Evolutionary conservation across 495 filamentous ascomycete genomes (phyloP), one percentile per base, ranked within the genome.

Genomic region (Darksidea phi): DNA sequence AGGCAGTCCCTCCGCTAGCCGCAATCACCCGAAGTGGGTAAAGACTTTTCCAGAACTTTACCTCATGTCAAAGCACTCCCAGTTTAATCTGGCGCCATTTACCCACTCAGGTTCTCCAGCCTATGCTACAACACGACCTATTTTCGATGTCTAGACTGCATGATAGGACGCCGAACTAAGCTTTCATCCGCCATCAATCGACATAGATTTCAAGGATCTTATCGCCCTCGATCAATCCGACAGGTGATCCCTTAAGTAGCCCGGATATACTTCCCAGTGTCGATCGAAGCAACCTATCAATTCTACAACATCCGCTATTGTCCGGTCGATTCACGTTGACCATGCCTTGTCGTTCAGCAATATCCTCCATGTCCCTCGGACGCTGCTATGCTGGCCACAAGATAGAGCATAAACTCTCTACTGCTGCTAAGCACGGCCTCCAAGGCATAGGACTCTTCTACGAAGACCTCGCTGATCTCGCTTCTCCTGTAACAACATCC

Each of bases 391-490:
- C 78, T 63, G 80, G 83, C 63, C 82, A 87, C 63, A 73, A 78
- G 13, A 78, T 93, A 15, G 73, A 74, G 6, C 68, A 78, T 66
- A 91, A 90, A 71, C 78, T 95, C 23, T 78, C 82, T 57, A 79
- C 82, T 67, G 88, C 89, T 15, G 75, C 81, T 17, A 74, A 75
- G 34, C 78, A 87, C 61, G 87, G 87, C 18, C 85, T 87, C 71
- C 70, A 81, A 59, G 88, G 85, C 41, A 83, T 92, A 64, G 90
- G 93, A 71, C 77, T 91, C 34, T 91, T 90, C 78, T 84, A 86
- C 71, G 90, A 93, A 73, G 89, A 95, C 73, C 80, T 92, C 28
- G 75, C 82, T 61, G 80, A 84, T 67, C 63, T 88, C 25, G 86
- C 86, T 6, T 63, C 71, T 28, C 38, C 47, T 38, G 24, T 21